A percentile compares a stretch with the other conserved stretches of the same genome.
Evolutionary conservation across 306 rosid genomes (phyloP).

Genomic region (Cucumis cinereus): DNA sequence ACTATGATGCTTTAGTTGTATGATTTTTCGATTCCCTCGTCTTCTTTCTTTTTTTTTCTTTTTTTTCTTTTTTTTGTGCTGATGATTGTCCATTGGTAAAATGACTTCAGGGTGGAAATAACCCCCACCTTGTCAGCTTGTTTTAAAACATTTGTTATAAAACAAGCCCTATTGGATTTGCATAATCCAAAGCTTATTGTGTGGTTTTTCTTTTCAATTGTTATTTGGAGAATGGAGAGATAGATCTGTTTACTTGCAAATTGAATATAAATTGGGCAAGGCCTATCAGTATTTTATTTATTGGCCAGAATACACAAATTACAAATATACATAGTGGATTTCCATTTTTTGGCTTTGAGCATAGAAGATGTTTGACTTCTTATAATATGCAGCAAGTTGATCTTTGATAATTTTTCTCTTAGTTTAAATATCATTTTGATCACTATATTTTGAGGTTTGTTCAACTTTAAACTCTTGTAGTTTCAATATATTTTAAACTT

Average conservation of each 20-base stretch:
- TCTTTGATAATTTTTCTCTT: background rate
- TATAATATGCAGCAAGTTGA: background rate
- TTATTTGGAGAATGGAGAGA: background rate
- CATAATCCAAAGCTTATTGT: background rate
- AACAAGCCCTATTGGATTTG: background rate
- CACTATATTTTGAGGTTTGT: too few relatives aligned
- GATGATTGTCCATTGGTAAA: too few relatives aligned
- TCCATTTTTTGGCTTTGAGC: background rate
- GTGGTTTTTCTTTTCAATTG: too few relatives aligned
- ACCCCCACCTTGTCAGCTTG: too few relatives aligned
- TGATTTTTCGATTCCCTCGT: conserved; percentile 10
- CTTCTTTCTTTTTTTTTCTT: too few relatives aligned
- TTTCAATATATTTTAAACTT: too few relatives aligned
- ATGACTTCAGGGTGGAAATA: too few relatives aligned
- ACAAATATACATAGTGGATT: background rate
- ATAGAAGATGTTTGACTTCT: too few relatives aligned
- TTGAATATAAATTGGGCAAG: too few relatives aligned
- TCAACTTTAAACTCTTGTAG: too few relatives aligned
- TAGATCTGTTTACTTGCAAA: background rate
- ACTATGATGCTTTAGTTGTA: conserved; percentile 93
- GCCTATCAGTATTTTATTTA: background rate
- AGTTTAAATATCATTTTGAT: too few relatives aligned
- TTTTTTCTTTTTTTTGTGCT: background rate
- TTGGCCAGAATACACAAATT: background rate
- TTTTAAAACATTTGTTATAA: too few relatives aligned